phyloP scores from a whole-genome alignment of 495 filamentous ascomycete genomes.

The Hypoxylon fuscum region DNA sequence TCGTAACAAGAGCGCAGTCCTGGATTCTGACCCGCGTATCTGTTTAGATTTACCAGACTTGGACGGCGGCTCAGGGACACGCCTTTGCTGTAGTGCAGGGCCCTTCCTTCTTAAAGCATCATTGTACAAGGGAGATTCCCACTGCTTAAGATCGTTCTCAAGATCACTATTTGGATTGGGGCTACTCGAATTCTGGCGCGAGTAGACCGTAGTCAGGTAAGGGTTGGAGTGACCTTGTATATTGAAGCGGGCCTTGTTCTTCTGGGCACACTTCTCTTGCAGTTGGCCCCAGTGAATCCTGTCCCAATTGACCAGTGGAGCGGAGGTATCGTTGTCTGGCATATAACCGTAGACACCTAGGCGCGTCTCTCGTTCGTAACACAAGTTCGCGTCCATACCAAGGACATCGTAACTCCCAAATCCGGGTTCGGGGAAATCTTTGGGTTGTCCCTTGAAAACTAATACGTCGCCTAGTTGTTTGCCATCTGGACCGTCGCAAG shows the following conservation, averaged over 20 bases:
- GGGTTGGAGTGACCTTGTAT: slow-evolving; percentile 43
- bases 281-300: slow-evolving; percentile 74
- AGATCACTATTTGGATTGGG: slow-evolving; percentile 9
- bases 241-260: slow-evolving; percentile 70
- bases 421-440: slow-evolving; percentile 76
- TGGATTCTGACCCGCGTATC: slow-evolving; percentile 46
- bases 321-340: slow-evolving; percentile 46
- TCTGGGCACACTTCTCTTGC: slow-evolving; percentile 68
- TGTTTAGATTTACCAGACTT: slow-evolving; percentile 21
- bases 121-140: slow-evolving; percentile 14
- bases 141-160: slow-evolving; percentile 9
- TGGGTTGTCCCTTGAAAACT: slow-evolving; percentile 68
- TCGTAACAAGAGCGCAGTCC: slow-evolving; percentile 77
- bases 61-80: slow-evolving; percentile 8
- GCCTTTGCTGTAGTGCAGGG: slow-evolving; percentile 14
- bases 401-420: slow-evolving; percentile 81
- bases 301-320: slow-evolving; percentile 67
- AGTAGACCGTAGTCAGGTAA: slow-evolving; percentile 42
- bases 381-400: slow-evolving; percentile 80
- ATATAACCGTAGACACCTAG: slow-evolving; percentile 83
- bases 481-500: slow-evolving; percentile 51
- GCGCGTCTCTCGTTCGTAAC: slow-evolving; percentile 90
- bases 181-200: slow-evolving; percentile 29
- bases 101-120: slow-evolving; percentile 9
- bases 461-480: slow-evolving; percentile 45